Conservation (phyloP, 805 yeast genomes). For the Limtongia smithiae region DNA sequence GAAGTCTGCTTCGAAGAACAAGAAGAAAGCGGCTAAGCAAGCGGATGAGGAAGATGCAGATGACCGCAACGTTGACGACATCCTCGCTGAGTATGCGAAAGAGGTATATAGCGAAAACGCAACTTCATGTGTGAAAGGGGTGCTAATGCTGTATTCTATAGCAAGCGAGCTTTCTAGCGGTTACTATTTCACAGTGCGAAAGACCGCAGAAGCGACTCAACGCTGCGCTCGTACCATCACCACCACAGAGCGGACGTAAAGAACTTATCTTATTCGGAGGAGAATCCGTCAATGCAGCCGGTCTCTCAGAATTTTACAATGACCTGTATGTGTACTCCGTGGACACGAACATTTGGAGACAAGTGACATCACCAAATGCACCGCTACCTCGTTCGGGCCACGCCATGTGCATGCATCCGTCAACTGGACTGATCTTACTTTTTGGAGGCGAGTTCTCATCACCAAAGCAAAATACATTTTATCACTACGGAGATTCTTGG, state of each 20-base stretch:
- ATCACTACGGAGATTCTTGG: conserved; percentile 97
- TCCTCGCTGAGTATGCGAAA: conserved; percentile 68
- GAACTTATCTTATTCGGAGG: conserved; percentile 91
- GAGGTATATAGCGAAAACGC: conserved; percentile 13
- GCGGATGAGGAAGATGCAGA: conserved; percentile 76
- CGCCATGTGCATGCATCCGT: conserved; percentile 88
- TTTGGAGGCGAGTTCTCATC: conserved; percentile 98
- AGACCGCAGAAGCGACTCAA: conserved; percentile 71
- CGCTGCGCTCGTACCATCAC: conserved; percentile 70
- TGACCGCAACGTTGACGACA: conserved; percentile 75
- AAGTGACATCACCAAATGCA: conserved; percentile 71
- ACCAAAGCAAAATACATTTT: conserved; percentile 92
- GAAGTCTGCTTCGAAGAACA: conserved; percentile 70
- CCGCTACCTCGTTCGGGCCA: conserved; percentile 94
- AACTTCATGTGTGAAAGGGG: not conserved
- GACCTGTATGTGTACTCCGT: conserved; percentile 71
- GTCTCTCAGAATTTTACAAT: conserved; percentile 67
- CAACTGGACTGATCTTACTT: conserved; percentile 68
- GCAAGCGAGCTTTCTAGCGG: conserved; percentile 73
- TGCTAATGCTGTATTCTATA: conserved; percentile 37
- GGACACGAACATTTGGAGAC: conserved; percentile 79
- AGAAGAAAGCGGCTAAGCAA: conserved; percentile 67
- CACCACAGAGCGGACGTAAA: conserved; percentile 60
- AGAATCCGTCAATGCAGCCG: conserved; percentile 54
- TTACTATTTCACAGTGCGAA: conserved; percentile 51